Evolutionary conservation across 1,284 basidiomycete species (phyloP).

Genomic region (Puccinia hordei): DNA sequence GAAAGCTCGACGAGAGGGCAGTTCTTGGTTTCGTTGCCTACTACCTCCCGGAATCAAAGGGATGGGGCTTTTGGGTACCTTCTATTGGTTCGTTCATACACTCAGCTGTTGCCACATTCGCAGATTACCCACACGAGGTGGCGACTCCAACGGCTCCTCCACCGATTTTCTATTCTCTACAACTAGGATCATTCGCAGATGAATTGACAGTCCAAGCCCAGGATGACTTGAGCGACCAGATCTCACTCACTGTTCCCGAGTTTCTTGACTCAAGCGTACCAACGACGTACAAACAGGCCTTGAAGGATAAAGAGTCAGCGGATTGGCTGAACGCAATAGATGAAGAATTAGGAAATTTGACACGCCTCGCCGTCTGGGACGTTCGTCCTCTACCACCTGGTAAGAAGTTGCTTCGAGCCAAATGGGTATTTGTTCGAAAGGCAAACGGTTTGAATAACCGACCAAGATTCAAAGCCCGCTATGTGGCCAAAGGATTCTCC

Average conservation of each 20-base stretch:
- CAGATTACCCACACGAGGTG: no score
- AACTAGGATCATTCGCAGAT: not conserved
- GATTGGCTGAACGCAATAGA: not conserved
- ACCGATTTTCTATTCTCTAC: not conserved
- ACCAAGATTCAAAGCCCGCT: constrained; percentile 5
- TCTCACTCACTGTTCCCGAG: no score
- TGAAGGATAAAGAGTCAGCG: not conserved
- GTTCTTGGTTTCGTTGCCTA: not conserved
- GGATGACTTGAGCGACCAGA: not conserved
- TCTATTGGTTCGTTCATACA: no score
- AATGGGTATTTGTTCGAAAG: constrained; percentile 4
- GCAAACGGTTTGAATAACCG: no score
- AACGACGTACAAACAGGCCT: no score
- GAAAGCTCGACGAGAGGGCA: no score
- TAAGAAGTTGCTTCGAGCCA: not conserved
- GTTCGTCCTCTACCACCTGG: not conserved
- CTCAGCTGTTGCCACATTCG: no score
- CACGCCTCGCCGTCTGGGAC: not conserved
- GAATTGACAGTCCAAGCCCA: not conserved
- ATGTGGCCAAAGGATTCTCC: not conserved
- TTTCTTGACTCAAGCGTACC: no score
- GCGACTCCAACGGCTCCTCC: no score
- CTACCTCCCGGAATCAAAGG: not conserved
- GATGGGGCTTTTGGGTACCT: constrained; percentile 12
- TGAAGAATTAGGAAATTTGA: not conserved